phyloP scores from a whole-genome alignment of 192 early-diverging fungal genomes.

The Gaertneriomyces sp. region DNA sequence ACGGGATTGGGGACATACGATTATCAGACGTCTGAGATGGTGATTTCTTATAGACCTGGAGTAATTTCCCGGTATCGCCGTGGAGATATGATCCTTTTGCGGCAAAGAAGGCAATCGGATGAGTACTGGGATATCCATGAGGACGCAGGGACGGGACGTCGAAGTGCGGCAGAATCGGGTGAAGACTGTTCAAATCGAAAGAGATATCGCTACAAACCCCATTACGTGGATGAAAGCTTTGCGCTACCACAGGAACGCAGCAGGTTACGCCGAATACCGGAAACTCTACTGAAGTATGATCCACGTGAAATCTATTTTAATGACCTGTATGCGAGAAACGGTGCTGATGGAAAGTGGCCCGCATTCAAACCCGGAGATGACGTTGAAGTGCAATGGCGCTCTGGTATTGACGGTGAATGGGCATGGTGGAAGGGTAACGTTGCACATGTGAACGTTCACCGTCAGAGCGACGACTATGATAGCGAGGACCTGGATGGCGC shows the following conservation, averaged over 20 bases:
- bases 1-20: conserved; percentile 4
- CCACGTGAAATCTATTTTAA: conserved; percentile 8
- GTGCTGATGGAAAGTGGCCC: neutral
- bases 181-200: neutral
- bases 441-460: neutral
- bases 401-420: conserved; percentile 2
- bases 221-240: conserved; percentile 6
- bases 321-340: neutral
- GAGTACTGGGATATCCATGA: neutral
- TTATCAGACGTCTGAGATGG: neutral
- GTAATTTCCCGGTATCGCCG: neutral
- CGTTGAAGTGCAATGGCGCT: conserved; percentile 19
- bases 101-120: too few species aligned
- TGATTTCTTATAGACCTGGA: neutral
- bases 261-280: conserved; percentile 11
- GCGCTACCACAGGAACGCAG: neutral
- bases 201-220: neutral
- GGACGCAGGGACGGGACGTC: neutral
- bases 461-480: neutral
- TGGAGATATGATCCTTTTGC: neutral
- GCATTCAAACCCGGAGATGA: conserved; percentile 9
- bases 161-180: neutral
- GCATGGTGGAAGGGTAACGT: conserved; percentile 19
- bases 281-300: conserved; percentile 11
- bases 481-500: neutral